A percentile compares a stretch with the other conserved stretches of the same genome.
phyloP scores from a whole-genome alignment of 2,329 filamentous ascomycete genomes.

The Colletotrichum sp. region DNA sequence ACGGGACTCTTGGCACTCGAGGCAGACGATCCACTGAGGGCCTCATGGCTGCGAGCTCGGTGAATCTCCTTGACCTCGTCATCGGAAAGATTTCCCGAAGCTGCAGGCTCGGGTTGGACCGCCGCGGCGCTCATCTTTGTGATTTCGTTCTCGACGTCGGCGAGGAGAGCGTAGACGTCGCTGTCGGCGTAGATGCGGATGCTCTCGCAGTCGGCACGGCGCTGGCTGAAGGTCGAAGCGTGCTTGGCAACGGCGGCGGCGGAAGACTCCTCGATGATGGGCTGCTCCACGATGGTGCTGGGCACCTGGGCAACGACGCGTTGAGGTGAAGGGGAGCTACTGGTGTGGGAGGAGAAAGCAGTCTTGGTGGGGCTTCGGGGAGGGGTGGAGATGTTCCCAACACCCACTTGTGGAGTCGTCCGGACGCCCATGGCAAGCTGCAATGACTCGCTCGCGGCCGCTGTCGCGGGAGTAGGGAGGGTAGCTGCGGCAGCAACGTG shows the following conservation, averaged over 20 bases:
- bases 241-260: slow-evolving; percentile 23
- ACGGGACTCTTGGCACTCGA: slow-evolving; percentile 31
- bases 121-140: slow-evolving; percentile 42
- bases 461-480: slow-evolving; percentile 40
- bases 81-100: slow-evolving; percentile 35
- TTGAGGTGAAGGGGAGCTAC: slow-evolving; percentile 53
- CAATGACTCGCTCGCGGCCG: slow-evolving; percentile 42
- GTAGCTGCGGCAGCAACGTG: slow-evolving; percentile 77
- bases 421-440: slow-evolving; percentile 47
- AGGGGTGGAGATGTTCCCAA: slow-evolving; percentile 57
- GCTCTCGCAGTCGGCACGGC: slow-evolving; percentile 60
- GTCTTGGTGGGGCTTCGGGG: slow-evolving; percentile 63
- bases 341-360: slow-evolving; percentile 36
- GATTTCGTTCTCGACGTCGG: slow-evolving; percentile 69
- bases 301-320: slow-evolving; percentile 59
- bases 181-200: slow-evolving; percentile 73
- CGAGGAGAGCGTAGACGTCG: slow-evolving; percentile 69
- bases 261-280: slow-evolving; percentile 48
- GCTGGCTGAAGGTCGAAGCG: slow-evolving; percentile 29
- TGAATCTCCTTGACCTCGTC: slow-evolving; percentile 47
- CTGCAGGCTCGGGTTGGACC: slow-evolving; percentile 38
- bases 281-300: slow-evolving; percentile 60
- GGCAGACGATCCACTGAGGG: slow-evolving; percentile 42
- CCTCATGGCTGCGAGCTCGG: slow-evolving; percentile 56
- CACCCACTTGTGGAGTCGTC: slow-evolving; percentile 25